Evolutionary conservation across 805 yeast species (phyloP), one percentile per base, ranked within the genome.

Genomic region (Jamesozyma lodderae): DNA sequence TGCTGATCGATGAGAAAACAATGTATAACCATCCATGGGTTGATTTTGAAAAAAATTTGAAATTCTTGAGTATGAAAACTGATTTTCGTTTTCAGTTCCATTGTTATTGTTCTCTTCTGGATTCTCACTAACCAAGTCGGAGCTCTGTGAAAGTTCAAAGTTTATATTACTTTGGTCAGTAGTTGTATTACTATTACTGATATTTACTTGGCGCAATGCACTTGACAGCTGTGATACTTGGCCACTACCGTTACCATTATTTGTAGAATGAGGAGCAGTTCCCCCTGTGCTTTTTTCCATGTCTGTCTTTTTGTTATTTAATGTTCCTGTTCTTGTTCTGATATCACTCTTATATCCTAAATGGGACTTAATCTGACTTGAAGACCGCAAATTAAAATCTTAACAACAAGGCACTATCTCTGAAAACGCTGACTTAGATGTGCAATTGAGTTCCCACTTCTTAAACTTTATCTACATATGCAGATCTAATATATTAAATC

Each of bases 1-100:
- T 1, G 96, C 96, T 3, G 90, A 80, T 47, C 94, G 79, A 77
- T 62, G 94, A 53, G 74, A 83, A 45, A 75, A 86, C 31, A 88
- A 67, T 1, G 95, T 85, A 59, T 74, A 84, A 2, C 96, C 96
- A 46, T 80, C 83, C 19, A 71, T 61, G 9, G 95, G 94, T 47
- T 78, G 81, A 52, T 80, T 77, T 47, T 73, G 76, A 54, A 85
- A 81, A 58, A 83, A 85, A 43, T 73, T 70, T 22, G 81, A 70
- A 37, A 86, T 75, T 43, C 92, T 66, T 16, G 80, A 52, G 67
- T 48, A 70, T 69, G 44, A 72, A 7, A 36, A 16, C 19, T 17
- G 3, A 18, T 22, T 25, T 14, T 16, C 20, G 40, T 20, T 48
- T 47, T 34, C 47, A 50, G 27, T 46, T 45, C 30, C 36, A 45